Base-by-base conservation (phyloP, 352 stramenopile species). In the Phytophthora tentaculata region DNA sequence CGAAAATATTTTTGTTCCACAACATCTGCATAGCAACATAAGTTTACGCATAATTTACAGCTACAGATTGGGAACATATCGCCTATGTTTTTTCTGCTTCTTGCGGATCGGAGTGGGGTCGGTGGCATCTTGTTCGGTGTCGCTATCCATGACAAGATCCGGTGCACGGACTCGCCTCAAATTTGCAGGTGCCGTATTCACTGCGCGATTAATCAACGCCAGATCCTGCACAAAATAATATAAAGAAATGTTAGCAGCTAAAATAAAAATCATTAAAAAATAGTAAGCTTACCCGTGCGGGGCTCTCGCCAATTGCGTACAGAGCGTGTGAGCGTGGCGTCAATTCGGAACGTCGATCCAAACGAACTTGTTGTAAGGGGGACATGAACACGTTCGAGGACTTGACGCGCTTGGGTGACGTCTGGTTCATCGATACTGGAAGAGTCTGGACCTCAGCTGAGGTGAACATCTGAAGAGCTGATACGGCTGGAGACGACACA, bases 321-420 rank as follows among this genome's bases (percentile, higher is more conserved):
- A 96, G 68, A 22, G 85, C 88, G 39, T 95, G 88, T 1, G 86
- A 94, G 0, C 88, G 83, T 13, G 86, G 88, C 0, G 88, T 95
- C 47, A 94, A 71, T 17, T 90, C 71, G 10, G 84, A 83, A 16
- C 86, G 84, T 23, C 88, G 82, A 59, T 93, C 77, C 41, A 93
- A 72, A 17, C 86, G 80, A 10, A 86, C 78, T 60, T 94, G 89
- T 62, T 94, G 87, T 26, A 94, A 65, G 6, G 89, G 87, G 16
- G 87, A 94, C 82, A 96, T 92, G 69, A 93, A 96, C 17, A 96
- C 74, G 58, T 96, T 96, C 28, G 87, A 93, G 16, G 77, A 74
- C 28, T 81, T 71, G 58, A 96, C 82, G 20, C 89, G 89, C 64
- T 94, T 91, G 2, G 89, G 89, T 2, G 89, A 96, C 32, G 83